Base-by-base conservation (phyloP, 192 early-diverging fungal genomes). In the Martensiomyces pterosporus region DNA sequence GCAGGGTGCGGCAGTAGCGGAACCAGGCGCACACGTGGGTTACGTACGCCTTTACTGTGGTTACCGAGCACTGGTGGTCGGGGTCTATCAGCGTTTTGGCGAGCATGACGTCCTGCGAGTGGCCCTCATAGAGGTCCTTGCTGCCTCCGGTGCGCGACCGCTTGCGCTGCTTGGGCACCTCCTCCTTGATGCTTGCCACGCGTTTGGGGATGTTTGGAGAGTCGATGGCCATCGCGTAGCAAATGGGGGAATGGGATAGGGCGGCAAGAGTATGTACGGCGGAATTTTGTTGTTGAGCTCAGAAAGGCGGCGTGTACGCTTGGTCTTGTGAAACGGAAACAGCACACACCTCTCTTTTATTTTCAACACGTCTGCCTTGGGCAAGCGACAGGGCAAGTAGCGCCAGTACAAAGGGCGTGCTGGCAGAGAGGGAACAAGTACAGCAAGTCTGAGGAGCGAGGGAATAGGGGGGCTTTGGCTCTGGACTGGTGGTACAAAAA, bases 41-140 rank as follows among this genome's bases (percentile, higher is more conserved):
- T 26, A 72, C 69, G 45, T 72, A 72, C 13, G 69, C 69, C 57
- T 72, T 72, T 52, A 72, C 68, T 14, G 68, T 72, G 32, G 68
- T 72, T 35, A 72, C 68, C 23, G 68, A 72, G 62, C 68, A 72
- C 61, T 72, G 68, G 57, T 72, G 68, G 57, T 72, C 68, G 1
- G 68, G 68, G 62, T 72, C 68, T 27, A 72, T 72, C 60, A 72
- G 68, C 47, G 68, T 64, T 55, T 72, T 72, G 38, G 68, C 68
- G 43, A 72, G 39, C 68, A 72, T 72, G 18, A 72, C 68, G 44
- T 72, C 68, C 44, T 72, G 68, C 52, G 68, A 72, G 57, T 72
- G 68, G 13, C 68, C 68, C 50, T 72, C 68, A 39, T 72, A 72
- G 43, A 72, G 68, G 57, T 72, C 68, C 56, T 72, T 72, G 61